phyloP scores from a whole-genome alignment of 768 basidiomycete species.

The Kwoniella sp. region DNA sequence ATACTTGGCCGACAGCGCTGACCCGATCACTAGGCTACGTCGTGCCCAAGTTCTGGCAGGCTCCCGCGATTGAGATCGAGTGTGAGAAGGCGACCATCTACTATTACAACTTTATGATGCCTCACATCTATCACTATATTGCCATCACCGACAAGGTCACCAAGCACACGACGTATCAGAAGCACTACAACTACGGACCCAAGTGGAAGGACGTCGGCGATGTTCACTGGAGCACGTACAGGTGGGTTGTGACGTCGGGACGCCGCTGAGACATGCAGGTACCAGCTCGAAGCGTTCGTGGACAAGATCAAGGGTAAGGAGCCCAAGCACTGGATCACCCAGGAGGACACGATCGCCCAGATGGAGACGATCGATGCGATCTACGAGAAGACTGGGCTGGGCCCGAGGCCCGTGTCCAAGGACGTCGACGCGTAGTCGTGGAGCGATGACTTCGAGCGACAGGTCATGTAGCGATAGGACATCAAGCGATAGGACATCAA shows the following conservation, averaged over 20 bases:
- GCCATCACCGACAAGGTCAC: constrained; percentile 9
- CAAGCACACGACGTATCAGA: constrained; percentile 5
- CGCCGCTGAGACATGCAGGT: neutral
- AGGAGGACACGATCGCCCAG: constrained; percentile 4
- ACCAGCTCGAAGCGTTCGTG: constrained; percentile 11
- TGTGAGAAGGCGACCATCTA: constrained; percentile 7
- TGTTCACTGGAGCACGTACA: constrained; percentile 7
- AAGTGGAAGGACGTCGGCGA: constrained; percentile 7
- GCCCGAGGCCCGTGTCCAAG: neutral
- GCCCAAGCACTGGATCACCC: constrained; percentile 9
- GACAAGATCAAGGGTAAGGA: neutral
- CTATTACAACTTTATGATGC: constrained; percentile 5
- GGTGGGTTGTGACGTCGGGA: neutral
- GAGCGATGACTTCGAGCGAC: no score
- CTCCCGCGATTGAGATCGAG: constrained; percentile 5
- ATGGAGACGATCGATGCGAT: constrained; percentile 11
- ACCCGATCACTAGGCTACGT: neutral
- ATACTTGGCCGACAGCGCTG: neutral
- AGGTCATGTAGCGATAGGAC: no score
- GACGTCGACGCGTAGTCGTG: neutral
- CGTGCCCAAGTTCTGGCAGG: neutral
- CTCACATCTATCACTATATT: constrained; percentile 9
- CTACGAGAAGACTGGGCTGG: constrained; percentile 4
- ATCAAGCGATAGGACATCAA: no score
- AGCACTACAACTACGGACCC: constrained; percentile 10